phyloP scores from a whole-genome alignment of 352 stramenopile species.

The Phytophthora litchii region DNA sequence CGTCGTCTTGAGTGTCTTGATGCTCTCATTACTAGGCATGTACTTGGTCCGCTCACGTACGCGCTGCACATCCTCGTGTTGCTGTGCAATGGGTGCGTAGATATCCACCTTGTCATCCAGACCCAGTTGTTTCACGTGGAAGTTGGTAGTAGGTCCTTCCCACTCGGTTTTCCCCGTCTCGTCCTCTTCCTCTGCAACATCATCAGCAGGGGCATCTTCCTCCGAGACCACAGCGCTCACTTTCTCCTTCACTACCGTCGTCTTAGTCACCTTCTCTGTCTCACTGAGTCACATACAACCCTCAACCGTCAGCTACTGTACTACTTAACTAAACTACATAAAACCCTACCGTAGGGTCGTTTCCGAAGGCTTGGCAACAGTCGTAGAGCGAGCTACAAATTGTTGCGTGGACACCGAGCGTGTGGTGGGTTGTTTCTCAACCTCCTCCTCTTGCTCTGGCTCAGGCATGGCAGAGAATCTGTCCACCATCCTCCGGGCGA shows the following conservation, averaged over 20 bases:
- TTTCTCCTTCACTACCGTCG: conserved; percentile 9
- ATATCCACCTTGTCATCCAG: conserved; percentile 83
- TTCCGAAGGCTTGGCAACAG: conserved; percentile 12
- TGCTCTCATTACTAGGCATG: conserved; percentile 39
- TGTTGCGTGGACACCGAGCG: conserved; percentile 34
- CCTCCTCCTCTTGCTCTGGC: conserved; percentile 41
- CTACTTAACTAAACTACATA: conserved; percentile 1
- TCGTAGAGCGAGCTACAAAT: conserved; percentile 37
- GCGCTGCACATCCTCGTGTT: conserved; percentile 69
- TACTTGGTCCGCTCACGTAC: conserved; percentile 64
- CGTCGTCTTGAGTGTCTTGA: conserved; percentile 37
- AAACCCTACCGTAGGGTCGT: conserved; percentile 20
- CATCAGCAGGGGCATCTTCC: neutral
- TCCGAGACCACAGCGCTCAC: conserved; percentile 8
- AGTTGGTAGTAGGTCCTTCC: conserved; percentile 70
- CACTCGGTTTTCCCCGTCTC: conserved; percentile 37
- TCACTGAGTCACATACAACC: conserved; percentile 27
- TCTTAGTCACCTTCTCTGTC: conserved; percentile 12
- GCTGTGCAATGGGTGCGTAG: conserved; percentile 67
- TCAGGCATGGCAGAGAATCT: conserved; percentile 43
- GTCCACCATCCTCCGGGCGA: conserved; percentile 48
- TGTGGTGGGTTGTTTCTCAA: conserved; percentile 20
- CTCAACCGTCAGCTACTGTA: conserved; percentile 6
- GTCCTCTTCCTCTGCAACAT: conserved; percentile 9
- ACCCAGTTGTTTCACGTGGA: conserved; percentile 81